Percentiles rank a stretch among this genome's conserved stretches.
phyloP scores from a whole-genome alignment of 768 basidiomycete species.

The Leucocoprinus birnbaumii region DNA sequence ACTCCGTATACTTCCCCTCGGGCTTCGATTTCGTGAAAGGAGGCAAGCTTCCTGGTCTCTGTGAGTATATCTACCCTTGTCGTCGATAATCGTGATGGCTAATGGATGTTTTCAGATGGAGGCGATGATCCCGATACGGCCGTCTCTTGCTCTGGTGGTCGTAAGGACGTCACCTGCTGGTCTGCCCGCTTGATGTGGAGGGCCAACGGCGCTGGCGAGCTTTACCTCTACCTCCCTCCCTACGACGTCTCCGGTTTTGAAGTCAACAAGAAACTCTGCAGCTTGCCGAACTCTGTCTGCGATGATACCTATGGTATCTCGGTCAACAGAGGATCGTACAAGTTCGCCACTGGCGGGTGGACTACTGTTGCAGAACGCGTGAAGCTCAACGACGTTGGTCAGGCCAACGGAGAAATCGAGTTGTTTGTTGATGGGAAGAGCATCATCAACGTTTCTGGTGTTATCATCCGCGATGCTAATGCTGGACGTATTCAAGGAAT shows the following conservation, averaged over 20 bases:
- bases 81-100: not conserved
- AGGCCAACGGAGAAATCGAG: slow-evolving; percentile 64
- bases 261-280: slow-evolving; percentile 42
- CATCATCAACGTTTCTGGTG: slow-evolving; percentile 46
- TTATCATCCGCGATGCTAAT: slow-evolving; percentile 44
- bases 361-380: slow-evolving; percentile 62
- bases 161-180: slow-evolving; percentile 49
- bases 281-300: slow-evolving; percentile 39
- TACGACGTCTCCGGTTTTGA: slow-evolving; percentile 30
- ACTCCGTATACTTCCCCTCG: slow-evolving; percentile 52
- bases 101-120: slow-evolving; percentile 36
- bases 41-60: slow-evolving; percentile 68
- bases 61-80: slow-evolving; percentile 29
- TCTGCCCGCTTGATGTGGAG: slow-evolving; percentile 66
- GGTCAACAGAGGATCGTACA: slow-evolving; percentile 33
- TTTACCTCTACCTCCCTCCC: slow-evolving; percentile 63
- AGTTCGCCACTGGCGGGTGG: slow-evolving; percentile 56
- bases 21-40: slow-evolving; percentile 59
- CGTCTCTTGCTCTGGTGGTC: slow-evolving; percentile 55
- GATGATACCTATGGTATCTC: slow-evolving; percentile 34
- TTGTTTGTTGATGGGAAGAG: slow-evolving; percentile 57
- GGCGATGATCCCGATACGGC: slow-evolving; percentile 43
- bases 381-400: slow-evolving; percentile 61
- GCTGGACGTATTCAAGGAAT: slow-evolving; percentile 54
- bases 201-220: slow-evolving; percentile 48